A percentile compares a stretch with the other conserved stretches of the same genome.
Evolutionary conservation across 1,284 basidiomycete genomes (phyloP).

Genomic region (Exobasidium cylindrosporum): DNA sequence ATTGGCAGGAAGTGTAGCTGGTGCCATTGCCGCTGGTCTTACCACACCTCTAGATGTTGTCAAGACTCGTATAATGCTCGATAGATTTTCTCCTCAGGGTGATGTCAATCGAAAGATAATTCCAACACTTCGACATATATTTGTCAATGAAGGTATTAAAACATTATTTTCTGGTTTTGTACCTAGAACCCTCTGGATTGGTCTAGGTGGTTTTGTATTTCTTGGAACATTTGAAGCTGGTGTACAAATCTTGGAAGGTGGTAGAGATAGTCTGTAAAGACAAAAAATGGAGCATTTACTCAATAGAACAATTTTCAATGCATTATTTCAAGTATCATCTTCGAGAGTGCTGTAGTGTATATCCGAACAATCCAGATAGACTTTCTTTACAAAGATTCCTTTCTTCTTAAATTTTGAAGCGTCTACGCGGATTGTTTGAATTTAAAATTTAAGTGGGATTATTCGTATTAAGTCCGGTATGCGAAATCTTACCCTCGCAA

Average conservation of each 20-base stretch:
- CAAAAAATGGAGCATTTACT: too few species aligned
- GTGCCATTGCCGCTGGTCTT: conserved; percentile 79
- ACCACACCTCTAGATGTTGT: conserved; percentile 96
- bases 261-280: not conserved
- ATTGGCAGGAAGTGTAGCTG: conserved; percentile 83
- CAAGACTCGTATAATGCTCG: conserved; percentile 96
- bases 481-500: too few species aligned
- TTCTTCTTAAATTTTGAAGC: too few species aligned
- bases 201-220: conserved; percentile 93
- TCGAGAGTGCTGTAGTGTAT: too few species aligned
- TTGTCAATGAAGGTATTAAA: conserved; percentile 67
- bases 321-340: too few species aligned
- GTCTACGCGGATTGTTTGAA: too few species aligned
- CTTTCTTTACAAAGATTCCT: too few species aligned
- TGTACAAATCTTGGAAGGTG: conserved; percentile 30
- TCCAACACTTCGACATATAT: conserved; percentile 62
- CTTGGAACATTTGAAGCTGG: conserved; percentile 79
- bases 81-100: conserved; percentile 55
- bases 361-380: too few species aligned
- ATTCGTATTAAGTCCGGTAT: too few species aligned
- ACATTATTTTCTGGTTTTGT: conserved; percentile 84
- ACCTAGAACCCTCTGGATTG: conserved; percentile 92
- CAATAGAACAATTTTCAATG: too few species aligned
- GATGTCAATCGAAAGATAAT: conserved; percentile 46
- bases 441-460: too few species aligned